phyloP scores from a whole-genome alignment of 805 yeast genomes.

The Saccharomycopsis olivae region DNA sequence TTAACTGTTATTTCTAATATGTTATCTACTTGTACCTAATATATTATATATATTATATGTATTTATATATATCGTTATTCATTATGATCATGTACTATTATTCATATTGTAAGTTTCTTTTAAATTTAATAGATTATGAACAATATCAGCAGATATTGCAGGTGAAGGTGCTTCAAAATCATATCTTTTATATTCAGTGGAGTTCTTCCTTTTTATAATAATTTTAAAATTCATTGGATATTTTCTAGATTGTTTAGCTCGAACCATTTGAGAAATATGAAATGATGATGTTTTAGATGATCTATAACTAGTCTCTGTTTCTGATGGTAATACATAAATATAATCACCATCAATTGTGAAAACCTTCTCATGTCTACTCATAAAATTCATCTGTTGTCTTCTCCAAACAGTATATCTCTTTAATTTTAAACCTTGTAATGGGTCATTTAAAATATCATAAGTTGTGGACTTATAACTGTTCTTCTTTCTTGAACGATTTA shows the following conservation, averaged over 20 bases:
- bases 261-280: conserved; percentile 67
- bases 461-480: neutral
- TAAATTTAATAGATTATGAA: conserved; percentile 53
- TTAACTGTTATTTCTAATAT: conserved; percentile 83
- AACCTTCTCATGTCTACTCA: conserved; percentile 70
- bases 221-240: conserved; percentile 75
- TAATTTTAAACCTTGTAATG: conserved; percentile 38
- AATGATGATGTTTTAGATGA: conserved; percentile 76
- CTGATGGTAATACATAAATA: conserved; percentile 79
- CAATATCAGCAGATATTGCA: conserved; percentile 60
- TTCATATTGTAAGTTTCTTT: conserved; percentile 42
- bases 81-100: conserved; percentile 26
- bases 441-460: conserved; percentile 16
- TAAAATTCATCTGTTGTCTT: conserved; percentile 75
- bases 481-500: conserved; percentile 5
- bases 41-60: no score
- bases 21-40: conserved; percentile 59
- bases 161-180: conserved; percentile 69
- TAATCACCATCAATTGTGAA: conserved; percentile 92
- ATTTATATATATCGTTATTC: neutral
- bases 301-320: conserved; percentile 22
- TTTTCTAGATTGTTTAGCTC: conserved; percentile 67
- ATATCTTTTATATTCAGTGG: conserved; percentile 66
- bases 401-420: conserved; percentile 84
- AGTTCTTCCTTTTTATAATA: conserved; percentile 45